Evolutionary conservation across 139 green algal species (phyloP), one percentile per base, ranked within the genome.

Genomic region (Asterochloris sp.): DNA sequence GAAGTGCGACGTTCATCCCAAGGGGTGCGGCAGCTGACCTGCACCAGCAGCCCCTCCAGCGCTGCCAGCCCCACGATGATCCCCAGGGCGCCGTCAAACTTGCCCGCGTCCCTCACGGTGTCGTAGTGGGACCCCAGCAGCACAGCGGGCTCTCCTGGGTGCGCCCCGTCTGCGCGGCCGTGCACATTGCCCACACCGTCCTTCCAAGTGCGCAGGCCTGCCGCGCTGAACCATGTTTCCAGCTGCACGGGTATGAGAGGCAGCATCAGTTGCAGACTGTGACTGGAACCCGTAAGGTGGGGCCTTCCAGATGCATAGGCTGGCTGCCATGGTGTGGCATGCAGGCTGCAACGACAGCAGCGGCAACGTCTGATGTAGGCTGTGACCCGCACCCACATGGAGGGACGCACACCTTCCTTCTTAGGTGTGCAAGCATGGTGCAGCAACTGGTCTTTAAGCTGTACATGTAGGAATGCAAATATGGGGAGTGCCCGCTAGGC

Each of bases 101-200:
- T 92, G 47, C 96, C 96, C 0, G 88, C 96, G 83, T 99, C 96
- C 23, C 95, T 78, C 0, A 99, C 96, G 1, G 96, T 98, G 87
- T 99, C 96, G 83, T 96, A 98, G 83, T 98, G 95, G 6, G 91
- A 96, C 0, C 95, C 95, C 63, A 96, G 79, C 15, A 98, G n/a
- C 38, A 96, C 81, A 14, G 81, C 84, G 17, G 87, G 86, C 8
- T 79, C 78, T 12, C 63, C 29, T 0, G 61, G 29, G 6, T 87
- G 82, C 0, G 80, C 73, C 13, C 91, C 78, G 19, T 88, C 76
- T 2, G 88, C 66, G 0, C 88, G 47, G 23, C 95, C 95, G 69
- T 94, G 93, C 69, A 98, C 92, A 83, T 98, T 98, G 54, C 89
- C 95, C 61, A 97, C 84, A 13, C 47, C 80, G 75, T 98, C 95